A percentile compares a stretch with the other conserved stretches of the same genome.
Evolutionary conservation across 2,329 filamentous ascomycete genomes (phyloP).

Genomic region (Rhinocladiella similis): DNA sequence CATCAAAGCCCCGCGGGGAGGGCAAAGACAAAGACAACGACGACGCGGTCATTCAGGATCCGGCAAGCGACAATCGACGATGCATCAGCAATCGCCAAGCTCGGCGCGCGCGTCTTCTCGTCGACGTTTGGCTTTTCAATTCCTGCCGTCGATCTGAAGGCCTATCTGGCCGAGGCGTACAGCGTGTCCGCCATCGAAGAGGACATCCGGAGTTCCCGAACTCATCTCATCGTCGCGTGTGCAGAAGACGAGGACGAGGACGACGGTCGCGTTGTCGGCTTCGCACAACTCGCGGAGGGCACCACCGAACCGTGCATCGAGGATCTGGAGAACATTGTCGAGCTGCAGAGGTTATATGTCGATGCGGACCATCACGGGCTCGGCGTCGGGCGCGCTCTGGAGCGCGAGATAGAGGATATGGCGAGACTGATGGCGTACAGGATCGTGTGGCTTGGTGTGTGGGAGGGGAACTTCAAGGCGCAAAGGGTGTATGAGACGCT

Average conservation of each 20-base stretch:
- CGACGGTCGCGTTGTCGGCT: slow-evolving; percentile 16
- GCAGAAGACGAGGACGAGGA: neutral
- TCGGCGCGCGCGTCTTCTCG: slow-evolving; percentile 23
- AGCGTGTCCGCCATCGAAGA: slow-evolving; percentile 18
- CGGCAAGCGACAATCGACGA: slow-evolving; percentile 17
- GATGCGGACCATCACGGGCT: slow-evolving; percentile 14
- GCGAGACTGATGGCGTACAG: slow-evolving; percentile 16
- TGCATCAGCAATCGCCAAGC: slow-evolving; percentile 18
- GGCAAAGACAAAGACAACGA: neutral
- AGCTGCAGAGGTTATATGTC: slow-evolving; percentile 26
- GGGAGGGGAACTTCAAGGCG: slow-evolving; percentile 27
- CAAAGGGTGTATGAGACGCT: slow-evolving; percentile 23
- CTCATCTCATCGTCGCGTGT: slow-evolving; percentile 22
- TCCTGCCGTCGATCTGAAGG: slow-evolving; percentile 19
- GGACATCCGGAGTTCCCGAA: slow-evolving; percentile 12
- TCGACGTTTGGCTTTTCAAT: slow-evolving; percentile 26
- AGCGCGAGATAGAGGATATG: slow-evolving; percentile 7
- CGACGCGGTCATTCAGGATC: slow-evolving; percentile 10
- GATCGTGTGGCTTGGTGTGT: slow-evolving; percentile 25
- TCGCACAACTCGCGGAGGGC: slow-evolving; percentile 23
- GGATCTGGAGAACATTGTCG: slow-evolving; percentile 13
- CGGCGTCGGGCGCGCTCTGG: slow-evolving; percentile 17
- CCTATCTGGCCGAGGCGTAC: slow-evolving; percentile 22
- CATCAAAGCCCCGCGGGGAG: neutral
- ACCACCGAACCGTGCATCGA: slow-evolving; percentile 23